These are phyloP conservation scores for Prunus dulcis DNA, from an alignment of 306 rosid species.

Conservation along the genomic window DNA sequence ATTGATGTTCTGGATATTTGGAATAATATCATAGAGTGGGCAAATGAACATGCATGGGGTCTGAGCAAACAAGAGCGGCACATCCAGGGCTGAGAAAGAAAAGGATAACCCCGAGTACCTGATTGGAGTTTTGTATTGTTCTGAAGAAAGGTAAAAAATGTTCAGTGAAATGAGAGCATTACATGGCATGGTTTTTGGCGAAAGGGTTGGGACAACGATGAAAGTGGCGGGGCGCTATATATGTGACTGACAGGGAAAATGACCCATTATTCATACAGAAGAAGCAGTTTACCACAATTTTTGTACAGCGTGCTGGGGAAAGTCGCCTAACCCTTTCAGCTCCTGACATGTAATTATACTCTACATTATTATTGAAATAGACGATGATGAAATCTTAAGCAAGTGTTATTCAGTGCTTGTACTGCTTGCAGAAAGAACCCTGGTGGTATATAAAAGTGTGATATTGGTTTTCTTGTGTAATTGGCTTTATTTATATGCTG, in stretches of 20 bases:
- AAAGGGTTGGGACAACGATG: constrained; percentile 52
- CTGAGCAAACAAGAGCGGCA: constrained; percentile 50
- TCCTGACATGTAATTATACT: constrained; percentile 78
- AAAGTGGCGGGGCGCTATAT: constrained; percentile 27
- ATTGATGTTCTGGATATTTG: constrained; percentile 35
- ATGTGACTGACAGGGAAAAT: constrained; percentile 35
- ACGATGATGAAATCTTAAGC: constrained; percentile 15
- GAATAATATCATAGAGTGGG: constrained; percentile 41
- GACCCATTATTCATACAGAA: constrained; percentile 28
- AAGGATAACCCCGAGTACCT: constrained; percentile 69
- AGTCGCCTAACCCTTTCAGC: constrained; percentile 71
- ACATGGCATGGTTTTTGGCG: constrained; percentile 75
- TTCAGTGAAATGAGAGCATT: constrained; percentile 42
- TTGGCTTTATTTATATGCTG: not conserved
- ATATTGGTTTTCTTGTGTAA: constrained; percentile 15
- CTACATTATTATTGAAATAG: constrained; percentile 26
- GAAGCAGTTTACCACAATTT: constrained; percentile 35
- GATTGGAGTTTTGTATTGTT: constrained; percentile 66
- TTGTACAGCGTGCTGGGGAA: constrained; percentile 66
- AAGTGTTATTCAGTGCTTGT: constrained; percentile 6
- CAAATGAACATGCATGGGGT: constrained; percentile 42
- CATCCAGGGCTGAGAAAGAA: constrained; percentile 72
- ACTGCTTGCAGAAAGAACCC: not conserved
- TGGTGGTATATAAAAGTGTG: constrained; percentile 42
- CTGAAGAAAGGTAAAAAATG: constrained; percentile 46